Evolutionary conservation across 2,329 filamentous ascomycete species (phyloP).

Genomic region (Verticillium albo-atrum): DNA sequence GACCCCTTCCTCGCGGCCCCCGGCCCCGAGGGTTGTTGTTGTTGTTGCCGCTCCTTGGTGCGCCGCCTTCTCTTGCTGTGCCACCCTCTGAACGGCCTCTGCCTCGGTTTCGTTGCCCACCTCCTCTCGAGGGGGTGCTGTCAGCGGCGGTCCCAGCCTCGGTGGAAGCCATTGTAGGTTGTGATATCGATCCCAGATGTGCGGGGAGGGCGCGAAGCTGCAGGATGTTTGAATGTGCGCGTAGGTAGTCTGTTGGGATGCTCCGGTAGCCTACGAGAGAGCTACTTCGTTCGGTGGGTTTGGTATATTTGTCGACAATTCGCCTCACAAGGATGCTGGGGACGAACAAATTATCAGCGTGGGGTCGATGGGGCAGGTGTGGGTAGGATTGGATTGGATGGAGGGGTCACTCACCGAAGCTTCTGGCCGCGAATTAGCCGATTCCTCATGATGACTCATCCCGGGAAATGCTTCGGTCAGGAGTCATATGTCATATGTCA

Average conservation of each 20-base stretch:
- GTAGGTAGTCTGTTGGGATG: not conserved
- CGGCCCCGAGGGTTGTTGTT: slow-evolving; percentile 6
- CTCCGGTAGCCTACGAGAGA: not conserved
- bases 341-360: not conserved
- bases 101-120: slow-evolving; percentile 15
- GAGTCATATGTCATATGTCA: not conserved
- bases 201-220: not conserved
- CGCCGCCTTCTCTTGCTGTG: slow-evolving; percentile 14
- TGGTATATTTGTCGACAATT: not conserved
- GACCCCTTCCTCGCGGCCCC: slow-evolving; percentile 7
- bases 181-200: not conserved
- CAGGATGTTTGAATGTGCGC: too few species aligned
- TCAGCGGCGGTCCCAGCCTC: not conserved
- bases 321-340: not conserved
- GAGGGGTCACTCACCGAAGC: not conserved
- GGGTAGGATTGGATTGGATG: not conserved
- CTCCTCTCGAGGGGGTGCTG: slow-evolving; percentile 22
- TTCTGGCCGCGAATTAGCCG: not conserved
- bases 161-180: not conserved
- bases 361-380: not conserved
- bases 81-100: slow-evolving; percentile 16
- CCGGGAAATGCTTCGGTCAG: not conserved
- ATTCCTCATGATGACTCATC: not conserved
- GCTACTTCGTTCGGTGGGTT: not conserved
- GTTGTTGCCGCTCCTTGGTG: slow-evolving; percentile 21